Conservation (phyloP, 2,329 filamentous ascomycete genomes). For the Aspergillus melleus region DNA sequence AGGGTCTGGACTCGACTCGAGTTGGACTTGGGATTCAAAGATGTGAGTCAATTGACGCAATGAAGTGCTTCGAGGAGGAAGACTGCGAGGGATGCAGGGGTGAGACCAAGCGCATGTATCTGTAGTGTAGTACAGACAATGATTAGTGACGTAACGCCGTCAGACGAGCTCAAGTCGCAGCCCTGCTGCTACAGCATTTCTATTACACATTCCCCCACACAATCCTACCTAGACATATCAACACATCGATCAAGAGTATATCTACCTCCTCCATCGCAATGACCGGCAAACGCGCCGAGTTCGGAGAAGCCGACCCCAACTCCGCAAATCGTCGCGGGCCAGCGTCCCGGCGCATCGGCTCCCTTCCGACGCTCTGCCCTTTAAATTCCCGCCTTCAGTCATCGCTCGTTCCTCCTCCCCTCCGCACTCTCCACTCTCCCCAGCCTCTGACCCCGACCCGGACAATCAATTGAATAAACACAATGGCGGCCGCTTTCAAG, state of each 20-base stretch:
- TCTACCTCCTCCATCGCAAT: neutral
- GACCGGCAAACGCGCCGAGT: conserved; percentile 12
- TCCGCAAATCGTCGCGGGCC: conserved; percentile 27
- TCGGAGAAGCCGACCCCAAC: conserved; percentile 22
- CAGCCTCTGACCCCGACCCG: neutral
- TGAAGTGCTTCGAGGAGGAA: neutral
- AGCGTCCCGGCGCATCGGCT: conserved; percentile 18
- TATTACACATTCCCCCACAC: too few relatives aligned
- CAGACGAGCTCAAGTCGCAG: neutral
- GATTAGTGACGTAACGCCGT: neutral
- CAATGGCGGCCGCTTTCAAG: conserved; percentile 47
- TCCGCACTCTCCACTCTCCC: conserved; percentile 1
- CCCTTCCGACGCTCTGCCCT: conserved; percentile 1
- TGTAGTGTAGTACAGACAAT: neutral
- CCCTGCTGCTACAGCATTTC: too few relatives aligned
- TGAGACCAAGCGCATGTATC: neutral
- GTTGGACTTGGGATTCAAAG: neutral
- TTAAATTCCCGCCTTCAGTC: neutral
- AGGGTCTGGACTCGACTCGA: neutral
- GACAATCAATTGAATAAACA: neutral
- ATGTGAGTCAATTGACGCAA: neutral
- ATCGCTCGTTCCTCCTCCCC: conserved; percentile 3
- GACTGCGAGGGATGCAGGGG: neutral
- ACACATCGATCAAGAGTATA: too few relatives aligned
- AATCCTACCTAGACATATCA: neutral